Percentiles rank a stretch among this genome's conserved stretches.
These are phyloP conservation scores for Suillus brevipes DNA, from an alignment of 768 basidiomycete genomes.

Conservation along the genomic window DNA sequence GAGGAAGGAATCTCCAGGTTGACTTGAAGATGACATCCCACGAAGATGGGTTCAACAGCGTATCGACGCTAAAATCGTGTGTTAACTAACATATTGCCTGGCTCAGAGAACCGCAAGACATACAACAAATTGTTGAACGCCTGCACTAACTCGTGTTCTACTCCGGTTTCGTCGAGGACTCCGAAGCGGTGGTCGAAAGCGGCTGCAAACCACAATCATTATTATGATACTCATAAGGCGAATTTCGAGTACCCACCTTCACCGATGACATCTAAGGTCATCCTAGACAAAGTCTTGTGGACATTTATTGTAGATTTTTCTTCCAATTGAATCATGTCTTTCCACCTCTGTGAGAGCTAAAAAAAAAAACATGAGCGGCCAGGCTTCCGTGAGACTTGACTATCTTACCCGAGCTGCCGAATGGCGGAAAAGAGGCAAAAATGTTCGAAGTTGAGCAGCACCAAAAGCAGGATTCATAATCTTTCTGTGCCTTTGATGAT, in stretches of 20 bases:
- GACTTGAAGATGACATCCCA: constrained; percentile 26
- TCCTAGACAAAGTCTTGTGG: constrained; percentile 19
- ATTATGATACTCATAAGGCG: neutral
- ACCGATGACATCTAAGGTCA: constrained; percentile 32
- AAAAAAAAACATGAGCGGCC: neutral
- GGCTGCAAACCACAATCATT: constrained; percentile 11
- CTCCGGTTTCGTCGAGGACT: constrained; percentile 15
- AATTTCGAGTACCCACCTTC: constrained; percentile 18
- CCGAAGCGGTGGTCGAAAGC: constrained; percentile 28
- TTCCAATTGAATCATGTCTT: constrained; percentile 18
- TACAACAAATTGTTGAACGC: constrained; percentile 21
- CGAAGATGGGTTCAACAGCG: constrained; percentile 22
- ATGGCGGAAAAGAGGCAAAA: constrained; percentile 26
- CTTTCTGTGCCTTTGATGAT: constrained; percentile 31
- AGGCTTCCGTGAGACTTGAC: too few species aligned
- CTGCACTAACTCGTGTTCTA: constrained; percentile 16
- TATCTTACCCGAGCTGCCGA: constrained; percentile 20
- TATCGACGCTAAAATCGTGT: constrained; percentile 20
- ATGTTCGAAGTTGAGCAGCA: constrained; percentile 24
- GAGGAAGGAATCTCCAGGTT: constrained; percentile 31
- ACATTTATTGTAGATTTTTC: constrained; percentile 19
- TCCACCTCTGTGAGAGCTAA: constrained; percentile 25
- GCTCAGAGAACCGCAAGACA: neutral
- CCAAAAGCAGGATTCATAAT: constrained; percentile 31
- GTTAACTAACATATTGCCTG: neutral